These are phyloP conservation scores for Polytrichum commune DNA, from an alignment of 225 moss, liverwort and hornwort species.

Conservation along the genomic window DNA sequence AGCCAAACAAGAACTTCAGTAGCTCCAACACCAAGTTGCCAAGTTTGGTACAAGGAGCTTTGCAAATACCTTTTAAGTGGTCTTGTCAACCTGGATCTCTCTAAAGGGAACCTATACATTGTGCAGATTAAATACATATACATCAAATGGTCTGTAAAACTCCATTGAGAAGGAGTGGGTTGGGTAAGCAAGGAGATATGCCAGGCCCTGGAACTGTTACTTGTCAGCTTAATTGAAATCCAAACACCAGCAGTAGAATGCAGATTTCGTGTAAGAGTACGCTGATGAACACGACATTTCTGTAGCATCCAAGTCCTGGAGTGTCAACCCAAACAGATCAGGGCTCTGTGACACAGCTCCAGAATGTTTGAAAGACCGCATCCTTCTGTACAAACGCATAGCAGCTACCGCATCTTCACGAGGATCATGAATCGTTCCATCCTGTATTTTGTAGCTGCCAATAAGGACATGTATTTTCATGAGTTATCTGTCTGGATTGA, in stretches of 20 bases:
- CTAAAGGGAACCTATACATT: no score
- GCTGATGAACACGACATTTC: slow-evolving; percentile 16
- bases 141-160: no score
- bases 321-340: slow-evolving; percentile 27
- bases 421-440: slow-evolving; percentile 49
- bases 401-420: slow-evolving; percentile 67
- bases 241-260: slow-evolving; percentile 61
- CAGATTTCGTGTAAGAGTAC: slow-evolving; percentile 31
- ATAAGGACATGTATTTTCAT: background rate
- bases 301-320: slow-evolving; percentile 5
- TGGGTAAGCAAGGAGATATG: no score
- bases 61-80: no score
- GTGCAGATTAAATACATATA: no score
- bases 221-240: slow-evolving; percentile 26
- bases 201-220: no score
- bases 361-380: slow-evolving; percentile 40
- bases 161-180: no score
- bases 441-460: slow-evolving; percentile 59
- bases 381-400: slow-evolving; percentile 59
- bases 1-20: no score
- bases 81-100: no score
- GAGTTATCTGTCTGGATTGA: no score
- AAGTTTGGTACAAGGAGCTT: no score
- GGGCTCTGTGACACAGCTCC: slow-evolving; percentile 6
- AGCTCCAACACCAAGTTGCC: no score